Base-by-base conservation (phyloP, 495 filamentous ascomycete genomes). In the Lindgomyces ingoldianus region DNA sequence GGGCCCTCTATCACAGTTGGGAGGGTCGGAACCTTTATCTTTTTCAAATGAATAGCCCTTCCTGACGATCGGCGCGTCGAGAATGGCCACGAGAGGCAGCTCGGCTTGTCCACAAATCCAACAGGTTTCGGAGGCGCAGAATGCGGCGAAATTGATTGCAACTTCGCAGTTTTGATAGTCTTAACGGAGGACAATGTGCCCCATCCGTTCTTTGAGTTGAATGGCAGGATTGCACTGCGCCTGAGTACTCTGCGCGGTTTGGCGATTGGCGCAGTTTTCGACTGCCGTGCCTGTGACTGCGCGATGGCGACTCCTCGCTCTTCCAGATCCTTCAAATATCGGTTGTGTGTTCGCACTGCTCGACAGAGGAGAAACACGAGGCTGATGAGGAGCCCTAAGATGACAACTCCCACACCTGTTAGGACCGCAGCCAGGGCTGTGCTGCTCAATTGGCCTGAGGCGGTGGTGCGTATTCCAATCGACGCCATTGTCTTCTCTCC, bases 131-230 rank as follows among this genome's bases (percentile, higher is more conserved):
- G 47, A 41, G 62, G 52, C 8, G 47, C 39, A 27, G 53, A 55
- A 30, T 66, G 62, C 2, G 58, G 52, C 30, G 54, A 53, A 30
- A 55, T 48, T 0, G 59, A 52, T 22, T 6, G 29, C 14, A 59
- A 39, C 19, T 62, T 47, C 1, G 54, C 29, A 18, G 16, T 25
- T n/a, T 45, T 25, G 46, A 70, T 62, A 16, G 45, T 53, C 46
- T 70, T 63, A 2, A 24, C 21, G 4, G 67, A 70, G 19, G 57
- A 48, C 22, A 70, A 50, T 19, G 59, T 18, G 3, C 58, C 57
- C 67, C 67, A 70, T 26, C 67, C 67, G n/a, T 63, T 59, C 24
- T 64, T 62, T 11, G 44, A 18, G 46, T 70, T 70, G 63, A 67
- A 70, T n/a, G 67, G 67, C 0, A 70, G 39, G 6, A 70, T 36